These are phyloP conservation scores for Aspergillus intermedius DNA, from an alignment of 2,329 filamentous ascomycete species.

Conservation along the genomic window DNA sequence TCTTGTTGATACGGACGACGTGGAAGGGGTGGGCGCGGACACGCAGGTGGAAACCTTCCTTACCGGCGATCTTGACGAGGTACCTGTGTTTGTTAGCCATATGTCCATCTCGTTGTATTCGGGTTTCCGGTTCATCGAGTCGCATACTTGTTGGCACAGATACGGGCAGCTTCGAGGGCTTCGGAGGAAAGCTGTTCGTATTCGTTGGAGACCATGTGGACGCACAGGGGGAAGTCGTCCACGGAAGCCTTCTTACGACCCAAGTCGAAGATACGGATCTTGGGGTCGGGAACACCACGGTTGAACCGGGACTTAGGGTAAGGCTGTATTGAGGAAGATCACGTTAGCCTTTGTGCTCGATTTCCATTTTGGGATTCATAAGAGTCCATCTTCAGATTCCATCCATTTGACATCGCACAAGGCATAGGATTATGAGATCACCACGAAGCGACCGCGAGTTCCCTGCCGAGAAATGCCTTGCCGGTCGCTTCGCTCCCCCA, in stretches of 20 bases:
- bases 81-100: slow-evolving; percentile 41
- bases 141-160: slow-evolving; percentile 96
- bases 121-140: background rate
- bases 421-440: background rate
- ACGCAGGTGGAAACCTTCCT: slow-evolving; percentile 66
- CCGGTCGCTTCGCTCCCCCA: background rate
- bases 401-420: background rate
- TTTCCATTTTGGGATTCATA: slow-evolving; percentile 5
- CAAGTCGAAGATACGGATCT: slow-evolving; percentile 96
- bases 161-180: slow-evolving; percentile 98
- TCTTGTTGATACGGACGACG: slow-evolving; percentile 99
- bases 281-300: slow-evolving; percentile 84
- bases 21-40: slow-evolving; percentile 96
- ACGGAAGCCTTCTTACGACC: slow-evolving; percentile 97
- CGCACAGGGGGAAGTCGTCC: slow-evolving; percentile 98
- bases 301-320: slow-evolving; percentile 99
- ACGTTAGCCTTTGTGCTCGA: slow-evolving; percentile 14
- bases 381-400: background rate
- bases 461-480: background rate
- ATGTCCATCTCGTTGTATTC: background rate
- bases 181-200: slow-evolving; percentile 99
- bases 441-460: background rate
- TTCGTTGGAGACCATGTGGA: slow-evolving; percentile 99
- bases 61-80: slow-evolving; percentile 62
- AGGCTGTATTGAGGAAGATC: slow-evolving; percentile 50